These are phyloP conservation scores for Nemania abortiva DNA, from an alignment of 2,329 filamentous ascomycete species.

Conservation along the genomic window DNA sequence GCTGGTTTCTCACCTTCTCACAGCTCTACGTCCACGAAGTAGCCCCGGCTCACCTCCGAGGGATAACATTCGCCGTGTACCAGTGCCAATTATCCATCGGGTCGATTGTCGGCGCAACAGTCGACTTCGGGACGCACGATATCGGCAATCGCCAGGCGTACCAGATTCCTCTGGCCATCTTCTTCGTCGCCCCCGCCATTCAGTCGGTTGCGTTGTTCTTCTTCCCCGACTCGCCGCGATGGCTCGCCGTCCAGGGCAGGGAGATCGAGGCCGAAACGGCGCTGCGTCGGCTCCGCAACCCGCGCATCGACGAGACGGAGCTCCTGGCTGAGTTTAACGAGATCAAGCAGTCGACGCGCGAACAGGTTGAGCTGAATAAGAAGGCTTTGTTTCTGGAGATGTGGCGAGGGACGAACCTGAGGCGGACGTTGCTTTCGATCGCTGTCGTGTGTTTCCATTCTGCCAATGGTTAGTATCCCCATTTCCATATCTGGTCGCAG, in stretches of 20 bases:
- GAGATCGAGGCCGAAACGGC: conserved; percentile 49
- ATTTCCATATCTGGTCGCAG: not conserved
- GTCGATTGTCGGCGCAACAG: conserved; percentile 52
- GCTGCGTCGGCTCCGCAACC: conserved; percentile 48
- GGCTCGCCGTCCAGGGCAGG: conserved; percentile 55
- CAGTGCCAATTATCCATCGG: conserved; percentile 51
- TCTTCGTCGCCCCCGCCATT: conserved; percentile 51
- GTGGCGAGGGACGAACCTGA: conserved; percentile 50
- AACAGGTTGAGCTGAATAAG: conserved; percentile 46
- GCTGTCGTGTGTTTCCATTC: conserved; percentile 52
- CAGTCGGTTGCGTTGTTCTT: conserved; percentile 51
- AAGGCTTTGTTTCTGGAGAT: conserved; percentile 52
- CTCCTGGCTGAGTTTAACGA: conserved; percentile 51
- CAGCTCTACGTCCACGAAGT: conserved; percentile 55
- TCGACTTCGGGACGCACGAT: conserved; percentile 49
- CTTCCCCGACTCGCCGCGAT: conserved; percentile 56
- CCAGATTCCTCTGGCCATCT: conserved; percentile 49
- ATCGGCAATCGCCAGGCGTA: conserved; percentile 42
- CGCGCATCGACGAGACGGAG: conserved; percentile 46
- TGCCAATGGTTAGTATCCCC: conserved; percentile 48
- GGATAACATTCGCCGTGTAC: conserved; percentile 53
- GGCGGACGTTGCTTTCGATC: conserved; percentile 50
- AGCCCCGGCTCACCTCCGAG: conserved; percentile 53
- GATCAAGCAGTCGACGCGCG: conserved; percentile 48
- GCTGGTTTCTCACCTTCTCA: conserved; percentile 54